Evolutionary conservation across 1,284 basidiomycete species (phyloP).

Genomic region (Puccinia sorghi): DNA sequence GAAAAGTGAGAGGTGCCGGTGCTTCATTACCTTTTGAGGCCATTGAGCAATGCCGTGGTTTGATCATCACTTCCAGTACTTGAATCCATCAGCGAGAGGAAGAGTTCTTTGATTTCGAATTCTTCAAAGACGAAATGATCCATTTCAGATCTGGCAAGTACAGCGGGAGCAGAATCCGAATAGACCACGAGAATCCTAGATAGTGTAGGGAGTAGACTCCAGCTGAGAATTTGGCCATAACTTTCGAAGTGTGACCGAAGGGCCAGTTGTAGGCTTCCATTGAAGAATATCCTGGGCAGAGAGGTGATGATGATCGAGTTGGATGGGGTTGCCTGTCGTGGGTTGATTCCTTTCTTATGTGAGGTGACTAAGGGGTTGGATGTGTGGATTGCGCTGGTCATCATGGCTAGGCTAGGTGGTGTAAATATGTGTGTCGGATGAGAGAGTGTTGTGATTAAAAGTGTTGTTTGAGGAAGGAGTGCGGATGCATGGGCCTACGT

Average conservation of each 20-base stretch:
- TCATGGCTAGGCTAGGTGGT: background rate
- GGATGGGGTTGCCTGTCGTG: background rate
- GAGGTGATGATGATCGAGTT: slow-evolving; percentile 45
- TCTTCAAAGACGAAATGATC: slow-evolving; percentile 35
- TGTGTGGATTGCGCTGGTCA: slow-evolving; percentile 9
- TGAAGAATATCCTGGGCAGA: slow-evolving; percentile 24
- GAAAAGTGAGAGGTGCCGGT: too few species aligned
- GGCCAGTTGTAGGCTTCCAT: slow-evolving; percentile 30
- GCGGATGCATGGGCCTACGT: too few species aligned
- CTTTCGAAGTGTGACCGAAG: slow-evolving; percentile 37
- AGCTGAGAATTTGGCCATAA: slow-evolving; percentile 23
- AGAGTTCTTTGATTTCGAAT: slow-evolving; percentile 21
- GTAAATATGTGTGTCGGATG: background rate
- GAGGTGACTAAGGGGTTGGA: background rate
- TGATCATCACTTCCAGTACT: background rate
- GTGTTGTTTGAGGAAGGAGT: too few species aligned
- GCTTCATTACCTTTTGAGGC: background rate
- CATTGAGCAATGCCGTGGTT: background rate
- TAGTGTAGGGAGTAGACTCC: slow-evolving; percentile 22
- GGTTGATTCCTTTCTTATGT: background rate
- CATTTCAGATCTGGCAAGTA: slow-evolving; percentile 27
- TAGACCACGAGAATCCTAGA: slow-evolving; percentile 40
- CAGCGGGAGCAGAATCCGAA: background rate
- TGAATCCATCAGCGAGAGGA: background rate
- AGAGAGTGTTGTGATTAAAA: too few species aligned